phyloP scores from a whole-genome alignment of 2,329 filamentous ascomycete species.

The Colletotrichum sp. region DNA sequence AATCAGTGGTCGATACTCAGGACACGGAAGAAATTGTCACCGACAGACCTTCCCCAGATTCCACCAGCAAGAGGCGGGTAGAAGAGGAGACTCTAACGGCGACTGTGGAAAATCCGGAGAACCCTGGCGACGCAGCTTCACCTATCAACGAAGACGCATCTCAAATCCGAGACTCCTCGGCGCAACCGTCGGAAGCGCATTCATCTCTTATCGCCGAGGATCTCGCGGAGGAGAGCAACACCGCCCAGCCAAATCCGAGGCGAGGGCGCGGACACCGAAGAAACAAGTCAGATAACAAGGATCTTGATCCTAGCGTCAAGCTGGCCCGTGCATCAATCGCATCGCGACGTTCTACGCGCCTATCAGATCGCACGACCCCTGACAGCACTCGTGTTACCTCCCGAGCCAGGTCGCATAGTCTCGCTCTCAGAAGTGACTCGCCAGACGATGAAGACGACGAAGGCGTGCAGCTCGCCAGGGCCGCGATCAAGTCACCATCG shows the following conservation, averaged over 20 bases:
- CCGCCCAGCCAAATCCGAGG: constrained; percentile 13
- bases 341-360: constrained; percentile 20
- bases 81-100: neutral
- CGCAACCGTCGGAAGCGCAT: constrained; percentile 16
- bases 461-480: constrained; percentile 34
- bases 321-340: constrained; percentile 21
- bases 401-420: constrained; percentile 30
- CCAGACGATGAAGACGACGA: constrained; percentile 27
- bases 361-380: constrained; percentile 22
- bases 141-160: constrained; percentile 11
- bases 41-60: neutral
- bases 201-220: constrained; percentile 21
- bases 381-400: constrained; percentile 26
- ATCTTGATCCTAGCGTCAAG: constrained; percentile 20
- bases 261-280: constrained; percentile 18
- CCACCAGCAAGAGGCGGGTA: neutral
- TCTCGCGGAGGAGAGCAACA: constrained; percentile 1
- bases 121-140: neutral
- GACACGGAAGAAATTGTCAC: constrained; percentile 7
- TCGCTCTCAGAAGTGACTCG: constrained; percentile 25
- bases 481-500: constrained; percentile 34
- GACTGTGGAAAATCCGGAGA: neutral
- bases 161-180: constrained; percentile 17
- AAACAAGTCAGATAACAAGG: constrained; percentile 11
- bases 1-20: neutral